phyloP scores from a whole-genome alignment of 176 grass and related monocot genomes.

The Triticum monococcum region DNA sequence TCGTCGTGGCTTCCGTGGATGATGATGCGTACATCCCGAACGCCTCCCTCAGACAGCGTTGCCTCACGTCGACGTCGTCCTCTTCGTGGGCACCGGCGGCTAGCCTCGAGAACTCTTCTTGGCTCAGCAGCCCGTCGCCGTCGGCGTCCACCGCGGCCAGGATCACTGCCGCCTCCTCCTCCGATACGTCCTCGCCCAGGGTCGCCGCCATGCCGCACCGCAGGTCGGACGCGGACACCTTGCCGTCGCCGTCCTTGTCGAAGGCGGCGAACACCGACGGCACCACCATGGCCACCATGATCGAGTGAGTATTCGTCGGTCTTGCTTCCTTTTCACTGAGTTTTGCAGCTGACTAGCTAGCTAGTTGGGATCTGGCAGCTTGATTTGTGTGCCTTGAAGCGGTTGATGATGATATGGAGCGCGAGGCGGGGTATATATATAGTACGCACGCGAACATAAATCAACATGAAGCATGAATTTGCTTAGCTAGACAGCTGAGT shows the following conservation, averaged over 20 bases:
- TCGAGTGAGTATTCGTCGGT: not conserved
- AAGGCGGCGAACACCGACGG: constrained; percentile 34
- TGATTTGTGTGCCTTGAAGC: not conserved
- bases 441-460: too few relatives aligned
- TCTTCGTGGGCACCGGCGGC: not conserved
- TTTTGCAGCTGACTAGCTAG: not conserved
- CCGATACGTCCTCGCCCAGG: constrained; percentile 29
- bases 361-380: not conserved
- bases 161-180: constrained; percentile 31
- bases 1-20: not conserved
- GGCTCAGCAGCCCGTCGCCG: constrained; percentile 45
- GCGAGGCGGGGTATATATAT: not conserved
- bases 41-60: constrained; percentile 36
- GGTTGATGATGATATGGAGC: not conserved
- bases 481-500: too few relatives aligned
- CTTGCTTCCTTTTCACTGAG: not conserved
- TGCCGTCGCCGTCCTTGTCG: constrained; percentile 63
- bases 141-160: constrained; percentile 39
- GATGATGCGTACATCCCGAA: constrained; percentile 54
- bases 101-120: constrained; percentile 36
- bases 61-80: constrained; percentile 22
- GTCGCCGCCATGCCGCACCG: constrained; percentile 8
- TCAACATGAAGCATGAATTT: too few relatives aligned
- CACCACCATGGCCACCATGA: not conserved
- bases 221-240: constrained; percentile 52